A percentile compares a stretch with the other conserved stretches of the same genome.
Evolutionary conservation across 169 alveolate genomes (phyloP).

Genomic region (Cryptosporidium tyzzeri): DNA sequence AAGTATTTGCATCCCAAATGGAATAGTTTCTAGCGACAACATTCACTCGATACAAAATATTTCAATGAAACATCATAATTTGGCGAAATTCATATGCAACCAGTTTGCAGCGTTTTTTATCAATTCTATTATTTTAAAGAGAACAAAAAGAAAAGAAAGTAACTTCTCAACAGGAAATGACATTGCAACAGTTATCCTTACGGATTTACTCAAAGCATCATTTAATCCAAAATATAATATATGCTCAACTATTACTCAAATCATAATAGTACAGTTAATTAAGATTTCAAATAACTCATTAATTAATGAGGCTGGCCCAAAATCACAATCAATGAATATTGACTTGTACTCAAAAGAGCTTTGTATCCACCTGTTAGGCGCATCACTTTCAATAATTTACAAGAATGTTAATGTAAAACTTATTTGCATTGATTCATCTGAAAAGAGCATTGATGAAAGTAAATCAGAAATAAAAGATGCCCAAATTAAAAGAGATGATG

Average conservation of each 20-base stretch:
- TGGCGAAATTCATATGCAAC: slow-evolving; percentile 38
- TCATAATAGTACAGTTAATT: slow-evolving; percentile 34
- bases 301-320: neutral
- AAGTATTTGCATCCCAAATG: slow-evolving; percentile 56
- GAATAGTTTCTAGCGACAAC: neutral
- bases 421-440: neutral
- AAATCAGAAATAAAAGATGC: neutral
- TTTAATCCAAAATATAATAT: slow-evolving; percentile 46
- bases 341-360: slow-evolving; percentile 62
- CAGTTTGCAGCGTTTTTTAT: slow-evolving; percentile 59
- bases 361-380: slow-evolving; percentile 33
- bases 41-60: neutral
- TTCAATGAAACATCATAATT: slow-evolving; percentile 23
- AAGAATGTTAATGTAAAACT: slow-evolving; percentile 1
- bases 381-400: slow-evolving; percentile 36
- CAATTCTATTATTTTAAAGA: slow-evolving; percentile 2
- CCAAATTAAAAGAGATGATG: neutral
- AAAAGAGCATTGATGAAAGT: neutral
- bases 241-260: slow-evolving; percentile 25
- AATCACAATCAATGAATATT: neutral
- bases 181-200: slow-evolving; percentile 49
- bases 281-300: slow-evolving; percentile 56
- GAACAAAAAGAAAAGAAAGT: slow-evolving; percentile 34
- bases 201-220: slow-evolving; percentile 60
- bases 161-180: slow-evolving; percentile 19